Evolutionary conservation across 2,329 filamentous ascomycete species (phyloP), one percentile per base, ranked within the genome.

Genomic region (Didymellaceae sp.): DNA sequence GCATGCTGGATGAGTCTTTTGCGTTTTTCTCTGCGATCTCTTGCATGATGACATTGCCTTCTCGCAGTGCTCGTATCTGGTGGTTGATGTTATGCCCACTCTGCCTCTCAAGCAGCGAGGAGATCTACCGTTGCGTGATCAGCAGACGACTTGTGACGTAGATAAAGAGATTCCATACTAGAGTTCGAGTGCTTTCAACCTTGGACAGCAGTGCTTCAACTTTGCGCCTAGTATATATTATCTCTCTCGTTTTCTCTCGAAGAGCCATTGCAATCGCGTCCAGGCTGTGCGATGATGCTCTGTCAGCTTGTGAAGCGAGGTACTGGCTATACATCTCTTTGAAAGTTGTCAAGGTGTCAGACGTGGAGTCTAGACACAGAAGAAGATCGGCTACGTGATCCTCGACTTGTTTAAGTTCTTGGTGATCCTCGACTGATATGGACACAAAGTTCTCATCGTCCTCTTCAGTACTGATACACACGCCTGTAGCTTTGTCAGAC

Each of bases 1-100:
- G 51, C 49, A 65, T 57, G 34, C 59, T 65, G 0, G 62, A 59
- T 3, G 62, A 64, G 24, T 65, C 62, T 6, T 40, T 44, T 20
- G 37, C 57, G 14, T 54, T 61, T 45, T 65, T 67, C 39, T 65
- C 58, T 2, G 63, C 54, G 6, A 66, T 45, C 18, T 52, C 25
- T n/a, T 54, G 26, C 60, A 63, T 65, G 1, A 59, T 59, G 1
- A 39, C 24, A n/a, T 58, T 66, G 24, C 55, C 60, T 2, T 57
- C 57, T 14, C 53, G 54, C 2, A 65, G 52, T 2, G 58, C 56
- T 11, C 43, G 28, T n/a, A 63, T 60, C 35, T 65, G 58, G 10
- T 56, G 53, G 13, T 63, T 44, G 26, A 61, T 52, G 42, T 57
- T 62, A 20, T 54, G 39, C 8, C 56, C 58, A 11, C 41, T 62